A percentile compares a stretch with the other conserved stretches of the same genome.
These are phyloP conservation scores for Penicillium samsonianum DNA, from an alignment of 495 filamentous ascomycete genomes.

Conservation along the genomic window DNA sequence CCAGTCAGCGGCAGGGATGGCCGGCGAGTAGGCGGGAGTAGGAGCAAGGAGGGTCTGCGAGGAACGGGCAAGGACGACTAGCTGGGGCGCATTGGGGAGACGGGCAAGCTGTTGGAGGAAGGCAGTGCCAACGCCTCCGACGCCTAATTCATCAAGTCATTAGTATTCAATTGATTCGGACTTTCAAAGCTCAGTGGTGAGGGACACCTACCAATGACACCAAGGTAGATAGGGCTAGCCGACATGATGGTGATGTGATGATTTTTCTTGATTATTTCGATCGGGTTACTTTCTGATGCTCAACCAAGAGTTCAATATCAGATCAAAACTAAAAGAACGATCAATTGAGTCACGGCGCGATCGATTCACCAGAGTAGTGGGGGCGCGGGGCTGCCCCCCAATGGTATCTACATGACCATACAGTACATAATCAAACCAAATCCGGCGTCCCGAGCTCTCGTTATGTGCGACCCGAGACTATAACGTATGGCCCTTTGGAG, in stretches of 20 bases:
- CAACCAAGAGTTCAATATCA: constrained; percentile 1
- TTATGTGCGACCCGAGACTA: constrained; percentile 27
- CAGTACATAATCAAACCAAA: constrained; percentile 3
- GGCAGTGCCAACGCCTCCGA: constrained; percentile 87
- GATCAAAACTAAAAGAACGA: constrained; percentile 1
- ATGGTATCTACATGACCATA: constrained; percentile 5
- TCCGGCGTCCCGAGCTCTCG: constrained; percentile 30
- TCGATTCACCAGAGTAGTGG: constrained; percentile 12
- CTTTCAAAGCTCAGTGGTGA: constrained; percentile 1
- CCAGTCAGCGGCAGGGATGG: constrained; percentile 56
- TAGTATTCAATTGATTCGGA: neutral
- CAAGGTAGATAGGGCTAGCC: constrained; percentile 47
- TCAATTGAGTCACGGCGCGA: constrained; percentile 14
- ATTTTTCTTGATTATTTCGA: neutral
- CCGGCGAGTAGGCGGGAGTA: constrained; percentile 42
- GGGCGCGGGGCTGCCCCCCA: constrained; percentile 16
- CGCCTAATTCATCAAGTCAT: constrained; percentile 54
- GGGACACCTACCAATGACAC: constrained; percentile 43
- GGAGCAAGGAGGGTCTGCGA: constrained; percentile 70
- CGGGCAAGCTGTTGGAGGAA: constrained; percentile 81
- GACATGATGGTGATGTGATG: constrained; percentile 35
- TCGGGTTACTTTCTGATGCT: neutral
- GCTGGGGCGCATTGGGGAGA: constrained; percentile 62
- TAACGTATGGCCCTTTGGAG: constrained; percentile 3
- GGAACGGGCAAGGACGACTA: constrained; percentile 79